A percentile compares a stretch with the other conserved stretches of the same genome.
These are phyloP conservation scores for Apiospora pterosperma DNA, from an alignment of 2,329 filamentous ascomycete species.

Conservation along the genomic window DNA sequence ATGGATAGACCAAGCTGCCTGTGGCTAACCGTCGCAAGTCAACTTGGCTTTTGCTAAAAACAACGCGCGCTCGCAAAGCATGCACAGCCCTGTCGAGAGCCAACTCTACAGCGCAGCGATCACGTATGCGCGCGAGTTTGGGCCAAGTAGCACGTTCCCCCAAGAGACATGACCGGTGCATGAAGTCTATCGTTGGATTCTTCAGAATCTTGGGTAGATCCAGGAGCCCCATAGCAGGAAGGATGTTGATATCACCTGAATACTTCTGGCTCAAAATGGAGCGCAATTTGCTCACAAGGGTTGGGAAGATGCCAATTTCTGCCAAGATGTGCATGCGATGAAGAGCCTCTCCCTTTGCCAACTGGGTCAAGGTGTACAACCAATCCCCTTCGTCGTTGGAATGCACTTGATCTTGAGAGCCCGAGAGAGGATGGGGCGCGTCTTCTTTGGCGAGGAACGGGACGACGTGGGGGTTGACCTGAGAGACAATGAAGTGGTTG, in stretches of 20 bases:
- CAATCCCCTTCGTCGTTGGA: slow-evolving; percentile 49
- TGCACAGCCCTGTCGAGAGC: slow-evolving; percentile 76
- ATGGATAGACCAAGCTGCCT: slow-evolving; percentile 25
- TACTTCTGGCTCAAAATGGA: slow-evolving; percentile 89
- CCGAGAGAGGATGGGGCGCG: slow-evolving; percentile 39
- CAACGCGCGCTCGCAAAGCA: slow-evolving; percentile 61
- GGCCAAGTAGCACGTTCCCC: slow-evolving; percentile 92
- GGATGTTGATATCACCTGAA: slow-evolving; percentile 90
- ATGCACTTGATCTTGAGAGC: slow-evolving; percentile 16
- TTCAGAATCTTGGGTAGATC: slow-evolving; percentile 75
- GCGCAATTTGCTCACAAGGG: slow-evolving; percentile 70
- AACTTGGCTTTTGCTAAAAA: slow-evolving; percentile 64
- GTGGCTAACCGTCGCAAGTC: slow-evolving; percentile 49
- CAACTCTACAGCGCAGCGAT: slow-evolving; percentile 84
- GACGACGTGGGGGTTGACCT: slow-evolving; percentile 92
- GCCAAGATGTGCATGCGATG: slow-evolving; percentile 78
- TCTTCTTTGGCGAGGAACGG: slow-evolving; percentile 80
- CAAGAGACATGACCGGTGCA: slow-evolving; percentile 71
- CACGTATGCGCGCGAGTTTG: slow-evolving; percentile 78
- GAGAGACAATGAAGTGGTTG: slow-evolving; percentile 96
- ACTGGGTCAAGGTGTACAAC: slow-evolving; percentile 63
- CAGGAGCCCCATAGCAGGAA: slow-evolving; percentile 72
- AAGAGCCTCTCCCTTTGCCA: slow-evolving; percentile 76
- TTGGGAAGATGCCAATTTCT: slow-evolving; percentile 78
- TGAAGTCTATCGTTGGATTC: slow-evolving; percentile 85